Evolutionary conservation across 78 protist species (phyloP), one percentile per base, ranked within the genome.

Genomic region (Speleostelium caveatum): DNA sequence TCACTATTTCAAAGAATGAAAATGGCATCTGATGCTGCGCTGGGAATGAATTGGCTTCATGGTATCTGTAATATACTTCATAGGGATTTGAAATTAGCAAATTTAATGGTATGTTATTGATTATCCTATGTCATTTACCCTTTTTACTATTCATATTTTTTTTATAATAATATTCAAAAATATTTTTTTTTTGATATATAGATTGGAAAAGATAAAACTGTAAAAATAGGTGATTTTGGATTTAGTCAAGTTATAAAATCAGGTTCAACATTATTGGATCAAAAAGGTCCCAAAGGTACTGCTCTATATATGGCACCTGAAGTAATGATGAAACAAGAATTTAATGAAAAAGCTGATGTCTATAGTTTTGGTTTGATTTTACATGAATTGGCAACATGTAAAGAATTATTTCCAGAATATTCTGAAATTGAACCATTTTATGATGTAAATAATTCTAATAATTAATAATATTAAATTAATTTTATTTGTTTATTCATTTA

Each of bases 241-340:
- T 83, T 92, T 38, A 76, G 90, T 42, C 90, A 92, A 45, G 91
- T 83, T 30, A 38, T 92, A 7, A 92, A 92, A 33, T 35, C 72
- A 16, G 95, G 91, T 12, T 73, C 95, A n/a, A 60, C 85, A 8
- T 33, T 76, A 42, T 42, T 66, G 10, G 86, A 77, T 73, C 87
- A 78, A 79, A 80, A 69, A 49, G 90, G 92, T 36, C 92, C 95
- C 38, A 91, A 79, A 53, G 95, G 95, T 32, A 91, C 95, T 22
- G 86, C 90, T 19, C 63, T 91, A 6, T 91, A 85, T 80, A 85
- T 85, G 94, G 93, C 94, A 45, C 96, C 93, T 21, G 93, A 93
- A 35, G 96, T 93, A 26, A 87, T 93, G 93, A 69, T 74, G 95
- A 76, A 76, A 58, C 66, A 69, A 28, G 87, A 75, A 33, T 91